Conservation (phyloP, 1,139 yeast species). For the Taiozyma sp. region DNA sequence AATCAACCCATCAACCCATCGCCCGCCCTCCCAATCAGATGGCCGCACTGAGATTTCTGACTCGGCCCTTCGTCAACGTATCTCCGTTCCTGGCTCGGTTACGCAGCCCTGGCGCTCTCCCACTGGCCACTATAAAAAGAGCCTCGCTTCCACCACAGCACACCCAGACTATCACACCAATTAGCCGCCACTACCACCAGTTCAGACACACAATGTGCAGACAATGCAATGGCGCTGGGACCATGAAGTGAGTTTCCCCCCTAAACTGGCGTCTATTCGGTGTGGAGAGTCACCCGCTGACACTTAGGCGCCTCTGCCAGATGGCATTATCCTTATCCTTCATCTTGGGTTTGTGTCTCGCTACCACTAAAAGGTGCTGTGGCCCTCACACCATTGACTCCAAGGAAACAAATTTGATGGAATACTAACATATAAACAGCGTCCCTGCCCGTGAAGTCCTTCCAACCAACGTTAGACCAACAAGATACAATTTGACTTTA, state of each 20-base stretch:
- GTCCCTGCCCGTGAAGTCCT: constrained; percentile 50
- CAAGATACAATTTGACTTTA: constrained; percentile 63
- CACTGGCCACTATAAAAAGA: background rate
- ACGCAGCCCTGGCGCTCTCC: background rate
- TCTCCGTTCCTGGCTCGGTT: background rate
- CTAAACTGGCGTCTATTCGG: background rate
- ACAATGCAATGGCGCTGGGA: background rate
- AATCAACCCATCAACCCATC: background rate
- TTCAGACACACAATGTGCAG: background rate
- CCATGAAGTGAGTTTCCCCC: background rate
- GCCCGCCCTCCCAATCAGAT: background rate
- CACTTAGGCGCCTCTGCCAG: background rate
- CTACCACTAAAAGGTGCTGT: background rate
- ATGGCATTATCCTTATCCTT: background rate
- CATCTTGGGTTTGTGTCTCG: background rate
- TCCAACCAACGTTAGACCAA: constrained; percentile 69
- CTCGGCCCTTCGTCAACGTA: background rate
- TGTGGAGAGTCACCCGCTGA: background rate
- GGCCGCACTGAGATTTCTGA: background rate
- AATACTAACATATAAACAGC: constrained; percentile 15
- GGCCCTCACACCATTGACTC: background rate
- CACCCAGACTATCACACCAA: background rate
- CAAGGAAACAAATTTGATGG: no score
- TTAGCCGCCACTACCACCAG: background rate
- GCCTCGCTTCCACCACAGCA: background rate